Base-by-base conservation (phyloP, 768 basidiomycete species). In the Tulasnella sp. region DNA sequence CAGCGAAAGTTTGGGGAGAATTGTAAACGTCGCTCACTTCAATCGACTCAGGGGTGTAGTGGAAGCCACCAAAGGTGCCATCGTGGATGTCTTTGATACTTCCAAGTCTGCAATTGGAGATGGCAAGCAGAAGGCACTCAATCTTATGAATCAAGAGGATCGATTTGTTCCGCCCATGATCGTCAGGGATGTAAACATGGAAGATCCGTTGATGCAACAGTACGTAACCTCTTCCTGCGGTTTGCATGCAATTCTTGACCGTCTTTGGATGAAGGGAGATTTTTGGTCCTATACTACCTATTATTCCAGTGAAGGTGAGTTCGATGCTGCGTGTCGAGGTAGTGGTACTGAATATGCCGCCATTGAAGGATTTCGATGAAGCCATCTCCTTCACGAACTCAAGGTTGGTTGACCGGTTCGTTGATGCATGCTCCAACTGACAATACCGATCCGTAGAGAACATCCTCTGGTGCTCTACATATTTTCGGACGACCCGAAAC, bases 391-490 rank as follows among this genome's bases (percentile, higher is more conserved):
- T 57, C 43, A 59, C 65, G 35, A 60, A 59, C 31, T 24, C 42
- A 4, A 22, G 20, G n/a, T n/a, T n/a, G n/a, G n/a, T n/a, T n/a
- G n/a, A n/a, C n/a, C n/a, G n/a, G n/a, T n/a, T n/a, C n/a, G n/a
- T n/a, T n/a, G n/a, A n/a, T 52, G n/a, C n/a, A n/a, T n/a, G n/a
- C n/a, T n/a, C n/a, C n/a, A n/a, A n/a, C n/a, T n/a, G n/a, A n/a
- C n/a, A n/a, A n/a, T n/a, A n/a, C n/a, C n/a, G n/a, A n/a, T n/a
- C n/a, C n/a, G n/a, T 13, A 83, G 82, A 31, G 81, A 81, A 32
- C 73, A 82, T 52, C 84, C 89, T 4, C 72, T 91, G 15, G 74
- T 78, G 2, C 64, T 90, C 7, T 89, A 90, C 59, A 76, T 85
- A 31, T 91, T 91, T 65, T 72, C 82, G 1, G 66, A 74, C 53